A percentile compares a stretch with the other conserved stretches of the same genome.
phyloP scores from a whole-genome alignment of 73 alveolate genomes.

The Uronychia binucleata region DNA sequence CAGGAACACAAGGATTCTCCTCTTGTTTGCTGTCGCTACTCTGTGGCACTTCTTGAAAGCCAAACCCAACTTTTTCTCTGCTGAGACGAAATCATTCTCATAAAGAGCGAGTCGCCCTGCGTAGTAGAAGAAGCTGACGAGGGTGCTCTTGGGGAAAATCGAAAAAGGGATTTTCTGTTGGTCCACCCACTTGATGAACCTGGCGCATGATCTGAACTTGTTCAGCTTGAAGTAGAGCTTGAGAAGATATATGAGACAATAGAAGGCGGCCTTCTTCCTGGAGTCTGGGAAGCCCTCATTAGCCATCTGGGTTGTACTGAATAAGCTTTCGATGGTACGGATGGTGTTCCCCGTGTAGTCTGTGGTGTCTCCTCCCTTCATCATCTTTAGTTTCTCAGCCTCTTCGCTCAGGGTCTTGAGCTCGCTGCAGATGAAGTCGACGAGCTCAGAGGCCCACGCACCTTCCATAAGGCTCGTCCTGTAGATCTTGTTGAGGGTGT shows the following conservation, averaged over 20 bases:
- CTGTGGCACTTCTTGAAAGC: conserved; percentile 64
- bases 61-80: conserved; percentile 61
- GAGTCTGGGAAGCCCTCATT: conserved; percentile 27
- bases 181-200: conserved; percentile 50
- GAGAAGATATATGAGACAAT: not conserved
- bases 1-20: conserved; percentile 51
- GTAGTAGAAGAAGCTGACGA: conserved; percentile 41
- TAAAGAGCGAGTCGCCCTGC: conserved; percentile 55
- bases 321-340: conserved; percentile 3
- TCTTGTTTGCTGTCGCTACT: conserved; percentile 40
- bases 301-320: conserved; percentile 4
- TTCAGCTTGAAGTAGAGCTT: conserved; percentile 40
- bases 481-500: not conserved
- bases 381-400: not conserved
- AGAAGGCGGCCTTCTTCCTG: conserved; percentile 9
- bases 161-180: conserved; percentile 6
- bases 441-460: not conserved
- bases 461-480: not conserved
- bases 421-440: not conserved
- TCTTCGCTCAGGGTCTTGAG: not conserved
- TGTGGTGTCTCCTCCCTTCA: not conserved
- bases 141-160: conserved; percentile 25
- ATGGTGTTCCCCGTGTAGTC: not conserved
- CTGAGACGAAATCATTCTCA: conserved; percentile 52
- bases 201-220: conserved; percentile 33